phyloP scores from a whole-genome alignment of 2,329 filamentous ascomycete species.

The Setomelanomma holmii region DNA sequence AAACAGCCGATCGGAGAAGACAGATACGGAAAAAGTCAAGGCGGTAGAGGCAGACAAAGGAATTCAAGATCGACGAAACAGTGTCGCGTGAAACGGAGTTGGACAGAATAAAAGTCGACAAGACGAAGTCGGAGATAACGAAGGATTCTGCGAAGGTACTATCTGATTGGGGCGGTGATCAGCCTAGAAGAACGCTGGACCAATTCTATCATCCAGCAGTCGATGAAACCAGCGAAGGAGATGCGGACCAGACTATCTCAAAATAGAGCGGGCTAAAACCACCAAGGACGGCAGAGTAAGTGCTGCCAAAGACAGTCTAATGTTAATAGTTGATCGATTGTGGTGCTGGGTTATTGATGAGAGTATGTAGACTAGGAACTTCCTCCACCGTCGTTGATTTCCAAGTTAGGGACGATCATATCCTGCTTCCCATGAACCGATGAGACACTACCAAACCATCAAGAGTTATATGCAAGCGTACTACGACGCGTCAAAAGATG shows the following conservation, averaged over 20 bases:
- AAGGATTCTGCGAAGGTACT: background rate
- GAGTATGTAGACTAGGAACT: background rate
- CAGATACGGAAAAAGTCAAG: too few species aligned
- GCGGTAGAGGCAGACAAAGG: too few species aligned
- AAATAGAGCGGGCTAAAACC: conserved; percentile 3
- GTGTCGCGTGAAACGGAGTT: background rate
- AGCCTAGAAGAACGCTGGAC: conserved; percentile 4
- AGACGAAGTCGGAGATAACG: background rate
- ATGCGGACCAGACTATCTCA: conserved; percentile 2
- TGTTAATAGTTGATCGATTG: conserved; percentile 4
- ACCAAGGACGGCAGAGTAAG: background rate
- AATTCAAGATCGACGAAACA: too few species aligned
- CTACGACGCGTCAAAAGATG: background rate
- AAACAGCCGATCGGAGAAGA: too few species aligned
- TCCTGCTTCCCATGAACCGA: background rate
- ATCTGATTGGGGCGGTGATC: background rate
- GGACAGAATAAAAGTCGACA: background rate
- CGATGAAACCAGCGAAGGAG: background rate
- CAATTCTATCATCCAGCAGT: conserved; percentile 4
- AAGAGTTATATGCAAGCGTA: background rate
- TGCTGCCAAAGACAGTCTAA: background rate
- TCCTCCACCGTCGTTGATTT: too few species aligned
- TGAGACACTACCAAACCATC: too few species aligned
- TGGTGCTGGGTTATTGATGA: conserved; percentile 4
- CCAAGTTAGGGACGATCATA: background rate